These are phyloP conservation scores for Akanthomyces uredinophilus DNA, from an alignment of 2,329 filamentous ascomycete species.

Conservation along the genomic window DNA sequence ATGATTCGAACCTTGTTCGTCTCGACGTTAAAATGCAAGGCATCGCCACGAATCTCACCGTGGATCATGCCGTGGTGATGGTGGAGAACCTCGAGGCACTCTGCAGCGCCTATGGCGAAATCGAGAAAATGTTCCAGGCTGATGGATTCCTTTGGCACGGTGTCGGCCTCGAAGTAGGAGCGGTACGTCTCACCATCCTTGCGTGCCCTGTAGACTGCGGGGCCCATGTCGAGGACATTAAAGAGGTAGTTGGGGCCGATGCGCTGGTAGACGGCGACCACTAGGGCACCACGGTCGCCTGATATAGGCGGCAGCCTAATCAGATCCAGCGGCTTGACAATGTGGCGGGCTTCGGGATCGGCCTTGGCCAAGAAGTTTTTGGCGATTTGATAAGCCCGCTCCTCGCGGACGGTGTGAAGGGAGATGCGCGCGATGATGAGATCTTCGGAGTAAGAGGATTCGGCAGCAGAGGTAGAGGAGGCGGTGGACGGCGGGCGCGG, in stretches of 20 bases:
- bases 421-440: constrained; percentile 78
- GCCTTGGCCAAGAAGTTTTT: constrained; percentile 65
- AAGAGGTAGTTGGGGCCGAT: constrained; percentile 69
- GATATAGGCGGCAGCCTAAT: constrained; percentile 63
- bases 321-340: constrained; percentile 75
- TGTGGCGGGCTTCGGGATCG: constrained; percentile 70
- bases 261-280: constrained; percentile 76
- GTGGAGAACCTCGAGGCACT: constrained; percentile 86
- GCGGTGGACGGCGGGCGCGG: constrained; percentile 27
- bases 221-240: constrained; percentile 70
- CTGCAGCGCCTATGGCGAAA: constrained; percentile 82
- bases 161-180: constrained; percentile 38
- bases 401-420: constrained; percentile 73
- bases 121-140: constrained; percentile 75
- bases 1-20: constrained; percentile 70
- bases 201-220: constrained; percentile 59
- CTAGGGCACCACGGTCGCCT: constrained; percentile 64
- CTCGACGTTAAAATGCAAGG: constrained; percentile 78
- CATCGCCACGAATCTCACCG: constrained; percentile 84
- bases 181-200: constrained; percentile 49
- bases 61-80: constrained; percentile 82
- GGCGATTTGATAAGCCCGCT: constrained; percentile 80
- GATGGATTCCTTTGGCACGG: constrained; percentile 53
- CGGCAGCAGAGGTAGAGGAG: constrained; percentile 31
- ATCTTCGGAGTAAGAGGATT: constrained; percentile 54